A percentile compares a stretch with the other conserved stretches of the same genome.
These are phyloP conservation scores for Gossypium schwendimanii DNA, from an alignment of 441 rosid species.

Conservation along the genomic window DNA sequence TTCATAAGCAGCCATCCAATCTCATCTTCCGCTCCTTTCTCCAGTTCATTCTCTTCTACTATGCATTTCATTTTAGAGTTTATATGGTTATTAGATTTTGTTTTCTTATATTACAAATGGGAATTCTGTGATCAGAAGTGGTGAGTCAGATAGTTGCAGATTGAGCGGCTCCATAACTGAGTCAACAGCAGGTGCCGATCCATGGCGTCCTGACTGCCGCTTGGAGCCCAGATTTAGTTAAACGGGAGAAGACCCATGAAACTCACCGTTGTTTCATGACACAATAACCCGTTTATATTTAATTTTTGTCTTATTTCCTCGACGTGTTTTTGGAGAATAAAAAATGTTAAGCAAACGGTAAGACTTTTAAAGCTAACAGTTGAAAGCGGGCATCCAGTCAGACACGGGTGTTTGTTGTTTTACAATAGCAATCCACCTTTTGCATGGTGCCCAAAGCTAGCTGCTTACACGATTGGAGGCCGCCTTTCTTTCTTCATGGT, in stretches of 20 bases:
- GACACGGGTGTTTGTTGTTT: slow-evolving; percentile 28
- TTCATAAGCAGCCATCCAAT: too few relatives aligned
- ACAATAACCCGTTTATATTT: slow-evolving; percentile 21
- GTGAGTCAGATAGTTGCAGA: neutral
- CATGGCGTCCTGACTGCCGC: slow-evolving; percentile 32
- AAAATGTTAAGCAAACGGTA: too few relatives aligned
- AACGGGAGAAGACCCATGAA: slow-evolving; percentile 26
- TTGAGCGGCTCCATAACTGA: neutral
- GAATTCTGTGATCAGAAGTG: neutral
- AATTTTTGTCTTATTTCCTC: neutral
- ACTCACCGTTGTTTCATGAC: slow-evolving; percentile 22
- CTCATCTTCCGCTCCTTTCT: neutral
- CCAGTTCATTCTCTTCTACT: neutral
- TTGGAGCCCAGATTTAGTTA: slow-evolving; percentile 22
- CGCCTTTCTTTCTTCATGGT: slow-evolving; percentile 8
- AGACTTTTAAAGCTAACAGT: neutral
- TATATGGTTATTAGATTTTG: neutral
- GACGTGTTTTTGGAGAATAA: too few relatives aligned
- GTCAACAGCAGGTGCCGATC: slow-evolving; percentile 21
- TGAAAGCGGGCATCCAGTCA: slow-evolving; percentile 9
- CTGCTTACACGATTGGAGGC: slow-evolving; percentile 29
- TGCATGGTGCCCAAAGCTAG: slow-evolving; percentile 28
- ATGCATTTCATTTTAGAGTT: too few relatives aligned
- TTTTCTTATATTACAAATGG: neutral
- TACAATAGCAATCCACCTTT: slow-evolving; percentile 23